Conservation (phyloP, 2,329 filamentous ascomycete species). For the Helminthosporium solani region DNA sequence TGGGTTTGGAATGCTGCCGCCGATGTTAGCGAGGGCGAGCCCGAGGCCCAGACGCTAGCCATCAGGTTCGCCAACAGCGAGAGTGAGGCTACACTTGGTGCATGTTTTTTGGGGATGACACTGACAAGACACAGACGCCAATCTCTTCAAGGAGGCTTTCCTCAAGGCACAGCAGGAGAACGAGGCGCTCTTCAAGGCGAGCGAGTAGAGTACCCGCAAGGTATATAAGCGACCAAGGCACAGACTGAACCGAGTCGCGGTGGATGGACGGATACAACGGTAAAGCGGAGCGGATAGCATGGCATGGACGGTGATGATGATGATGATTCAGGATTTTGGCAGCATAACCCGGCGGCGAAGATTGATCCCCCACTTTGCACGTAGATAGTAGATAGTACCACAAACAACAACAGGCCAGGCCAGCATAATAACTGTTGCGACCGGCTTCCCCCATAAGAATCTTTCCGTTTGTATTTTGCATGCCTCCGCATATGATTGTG, state of each 20-base stretch:
- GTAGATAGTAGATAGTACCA: constrained; percentile 43
- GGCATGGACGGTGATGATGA: constrained; percentile 29
- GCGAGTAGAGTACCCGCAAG: constrained; percentile 39
- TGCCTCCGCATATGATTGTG: too few species aligned
- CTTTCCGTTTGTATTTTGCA: too few species aligned
- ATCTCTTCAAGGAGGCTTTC: constrained; percentile 96
- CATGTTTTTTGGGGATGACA: constrained; percentile 15
- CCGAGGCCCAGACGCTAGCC: constrained; percentile 91
- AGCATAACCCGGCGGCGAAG: constrained; percentile 33
- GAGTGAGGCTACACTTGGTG: constrained; percentile 59
- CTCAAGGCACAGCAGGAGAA: constrained; percentile 97
- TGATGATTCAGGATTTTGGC: constrained; percentile 15
- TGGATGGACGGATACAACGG: constrained; percentile 13
- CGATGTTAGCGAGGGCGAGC: constrained; percentile 96
- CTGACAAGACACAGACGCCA: constrained; percentile 68
- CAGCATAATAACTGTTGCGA: constrained; percentile 4
- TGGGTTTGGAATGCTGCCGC: constrained; percentile 99
- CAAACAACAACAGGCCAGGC: constrained; percentile 26
- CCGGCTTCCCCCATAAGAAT: constrained; percentile 12
- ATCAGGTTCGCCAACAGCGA: constrained; percentile 98
- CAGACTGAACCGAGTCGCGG: not conserved
- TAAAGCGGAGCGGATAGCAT: constrained; percentile 21
- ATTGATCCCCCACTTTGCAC: constrained; percentile 33
- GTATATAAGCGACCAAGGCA: not conserved
- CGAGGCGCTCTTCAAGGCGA: constrained; percentile 72